Evolutionary conservation across 2,329 filamentous ascomycete genomes (phyloP).

Genomic region (Talaromyces sp.): DNA sequence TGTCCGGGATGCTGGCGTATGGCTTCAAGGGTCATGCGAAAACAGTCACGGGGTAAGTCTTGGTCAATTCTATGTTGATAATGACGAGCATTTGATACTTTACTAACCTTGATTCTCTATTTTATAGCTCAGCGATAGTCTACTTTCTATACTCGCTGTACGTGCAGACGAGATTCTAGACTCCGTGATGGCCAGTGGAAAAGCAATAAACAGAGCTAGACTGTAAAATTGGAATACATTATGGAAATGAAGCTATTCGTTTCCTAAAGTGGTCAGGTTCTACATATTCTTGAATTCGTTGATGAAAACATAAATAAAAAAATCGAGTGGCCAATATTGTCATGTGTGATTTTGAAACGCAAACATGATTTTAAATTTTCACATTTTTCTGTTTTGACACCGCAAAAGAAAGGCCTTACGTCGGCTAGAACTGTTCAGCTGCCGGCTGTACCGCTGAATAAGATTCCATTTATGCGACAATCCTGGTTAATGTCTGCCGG

Average conservation of each 20-base stretch:
- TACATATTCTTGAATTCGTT: too few relatives aligned
- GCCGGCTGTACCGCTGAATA: constrained; percentile 41
- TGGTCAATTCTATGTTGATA: background rate
- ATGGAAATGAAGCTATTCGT: background rate
- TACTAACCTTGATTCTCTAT: background rate
- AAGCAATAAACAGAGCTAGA: constrained; percentile 10
- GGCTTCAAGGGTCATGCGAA: constrained; percentile 11
- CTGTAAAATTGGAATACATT: constrained; percentile 6
- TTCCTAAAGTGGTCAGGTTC: background rate
- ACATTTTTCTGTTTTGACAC: background rate
- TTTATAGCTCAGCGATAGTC: constrained; percentile 9
- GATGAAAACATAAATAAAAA: too few relatives aligned
- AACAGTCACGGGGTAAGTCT: constrained; percentile 8
- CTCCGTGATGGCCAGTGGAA: constrained; percentile 13
- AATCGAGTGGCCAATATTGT: too few relatives aligned
- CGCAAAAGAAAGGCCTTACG: constrained; percentile 56
- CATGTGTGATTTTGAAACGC: background rate
- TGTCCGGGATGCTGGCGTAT: constrained; percentile 3
- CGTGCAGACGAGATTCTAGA: constrained; percentile 15
- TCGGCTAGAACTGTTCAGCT: constrained; percentile 74
- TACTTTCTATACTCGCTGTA: constrained; percentile 9
- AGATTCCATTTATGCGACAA: background rate
- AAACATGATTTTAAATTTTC: background rate
- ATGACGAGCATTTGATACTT: background rate
- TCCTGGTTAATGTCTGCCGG: background rate